Conservation (phyloP, 1,284 basidiomycete genomes). For the Cerrena zonata region DNA sequence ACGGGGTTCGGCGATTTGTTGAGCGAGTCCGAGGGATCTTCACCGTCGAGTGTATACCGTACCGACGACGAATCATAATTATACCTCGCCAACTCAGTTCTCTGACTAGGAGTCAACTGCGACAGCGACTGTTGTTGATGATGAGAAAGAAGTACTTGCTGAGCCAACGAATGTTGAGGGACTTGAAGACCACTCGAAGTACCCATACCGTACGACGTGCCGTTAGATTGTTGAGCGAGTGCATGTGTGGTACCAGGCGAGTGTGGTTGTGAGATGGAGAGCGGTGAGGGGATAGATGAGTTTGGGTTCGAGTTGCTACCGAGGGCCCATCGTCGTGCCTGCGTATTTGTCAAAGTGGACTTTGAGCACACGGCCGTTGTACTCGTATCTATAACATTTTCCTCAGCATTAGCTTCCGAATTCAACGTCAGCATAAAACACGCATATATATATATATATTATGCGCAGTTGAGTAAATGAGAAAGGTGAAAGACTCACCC, state of each 20-base stretch:
- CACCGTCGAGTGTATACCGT: not conserved
- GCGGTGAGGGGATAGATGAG: constrained; percentile 2
- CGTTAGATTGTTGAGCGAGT: not conserved
- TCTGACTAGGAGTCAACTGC: not conserved
- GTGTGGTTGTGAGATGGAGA: constrained; percentile 5
- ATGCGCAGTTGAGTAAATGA: constrained; percentile 10
- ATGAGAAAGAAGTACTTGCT: constrained; percentile 6
- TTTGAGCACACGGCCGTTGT: constrained; percentile 77
- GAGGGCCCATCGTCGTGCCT: not conserved
- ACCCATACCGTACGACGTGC: too few species aligned
- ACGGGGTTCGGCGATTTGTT: too few species aligned
- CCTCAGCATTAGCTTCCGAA: not conserved
- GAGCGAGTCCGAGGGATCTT: too few species aligned
- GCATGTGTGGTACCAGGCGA: not conserved
- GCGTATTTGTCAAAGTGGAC: constrained; percentile 77
- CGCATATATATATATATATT: constrained; percentile 1
- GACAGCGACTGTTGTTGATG: not conserved
- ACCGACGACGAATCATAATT: not conserved
- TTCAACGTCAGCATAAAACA: not conserved
- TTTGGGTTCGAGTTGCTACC: not conserved
- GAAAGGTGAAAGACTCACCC: constrained; percentile 56
- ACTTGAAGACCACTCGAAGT: not conserved
- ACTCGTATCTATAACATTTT: constrained; percentile 61
- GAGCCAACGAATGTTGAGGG: constrained; percentile 8
- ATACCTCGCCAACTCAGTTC: not conserved